Conservation (phyloP, 202 grass and related monocot species). For the Carex arenaria region DNA sequence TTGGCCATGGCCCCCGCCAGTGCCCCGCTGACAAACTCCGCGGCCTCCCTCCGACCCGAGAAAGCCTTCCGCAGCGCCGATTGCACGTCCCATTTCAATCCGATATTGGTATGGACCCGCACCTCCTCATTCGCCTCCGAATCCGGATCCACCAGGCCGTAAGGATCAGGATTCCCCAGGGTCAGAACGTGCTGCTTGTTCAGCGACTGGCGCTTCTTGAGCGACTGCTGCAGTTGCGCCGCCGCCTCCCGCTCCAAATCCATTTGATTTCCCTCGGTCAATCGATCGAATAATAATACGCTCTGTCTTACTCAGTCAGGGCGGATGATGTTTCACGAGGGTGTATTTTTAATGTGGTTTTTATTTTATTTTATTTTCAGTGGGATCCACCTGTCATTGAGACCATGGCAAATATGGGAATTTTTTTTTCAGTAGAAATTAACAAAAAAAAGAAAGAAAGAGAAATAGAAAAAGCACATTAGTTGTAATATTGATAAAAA, state of each 20-base stretch:
- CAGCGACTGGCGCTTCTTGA: neutral
- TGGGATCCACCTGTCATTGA: no score
- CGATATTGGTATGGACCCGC: neutral
- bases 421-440: no score
- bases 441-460: no score
- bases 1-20: conserved; percentile 89
- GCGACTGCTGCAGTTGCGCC: conserved; percentile 1
- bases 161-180: no score
- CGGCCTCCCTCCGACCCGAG: conserved; percentile 43
- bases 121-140: conserved; percentile 6
- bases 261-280: neutral
- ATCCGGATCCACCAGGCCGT: neutral
- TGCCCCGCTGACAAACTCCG: conserved; percentile 77
- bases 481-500: no score
- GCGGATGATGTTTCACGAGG: no score
- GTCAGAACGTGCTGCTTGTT: no score
- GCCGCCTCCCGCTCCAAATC: conserved; percentile 26
- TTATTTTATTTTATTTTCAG: no score
- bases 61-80: conserved; percentile 32
- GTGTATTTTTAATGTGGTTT: no score
- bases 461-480: no score
- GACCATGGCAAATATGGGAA: no score
- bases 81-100: conserved; percentile 11
- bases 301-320: neutral
- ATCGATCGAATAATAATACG: neutral